Base-by-base conservation (phyloP, 2,329 filamentous ascomycete genomes). In the Xylaria sp. region DNA sequence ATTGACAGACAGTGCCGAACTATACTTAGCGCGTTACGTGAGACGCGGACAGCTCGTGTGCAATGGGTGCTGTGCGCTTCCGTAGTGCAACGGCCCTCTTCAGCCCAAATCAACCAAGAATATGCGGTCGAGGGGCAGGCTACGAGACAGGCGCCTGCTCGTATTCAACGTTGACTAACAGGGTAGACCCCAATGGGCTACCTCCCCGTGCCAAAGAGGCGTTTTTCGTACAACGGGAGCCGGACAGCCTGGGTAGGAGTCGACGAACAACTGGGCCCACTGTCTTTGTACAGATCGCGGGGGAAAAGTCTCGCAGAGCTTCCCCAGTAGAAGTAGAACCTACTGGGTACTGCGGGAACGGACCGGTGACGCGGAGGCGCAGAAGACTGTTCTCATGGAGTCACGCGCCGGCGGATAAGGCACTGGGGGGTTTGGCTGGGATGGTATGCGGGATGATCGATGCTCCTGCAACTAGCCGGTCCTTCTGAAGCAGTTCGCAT, bases 371-470 rank as follows among this genome's bases (percentile, higher is more conserved):
- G 73, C 74, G 74, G 76, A 76, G 74, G 73, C 59, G 73, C 70
- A 73, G 72, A 72, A 70, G 71, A 60, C 69, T 73, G 34, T 73
- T 73, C 65, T 78, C 76, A 79, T 69, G 77, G 76, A 74, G 77
- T 79, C 76, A 80, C 78, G 76, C 78, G 78, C 68, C 78, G 77
- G 69, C 78, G 78, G 78, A 79, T 79, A 77, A 79, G 74, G 77
- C 77, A 79, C 78, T 78, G 76, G 73, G 78, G 76, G 59, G 77
- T 78, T 69, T 79, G 76, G 70, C 76, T 77, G 65, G 78, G 77
- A 72, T 79, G 76, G 67, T 78, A 79, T 76, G 76, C 76, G 76
- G 78, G 77, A 80, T 78, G 76, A 73, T 78, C 76, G 75, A 79
- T 78, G 76, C 76, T 78, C 70, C 75, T 80, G 78, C 78, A 80